Evolutionary conservation across 1,139 yeast genomes (phyloP).

Genomic region (Pichia kudriavzevii): DNA sequence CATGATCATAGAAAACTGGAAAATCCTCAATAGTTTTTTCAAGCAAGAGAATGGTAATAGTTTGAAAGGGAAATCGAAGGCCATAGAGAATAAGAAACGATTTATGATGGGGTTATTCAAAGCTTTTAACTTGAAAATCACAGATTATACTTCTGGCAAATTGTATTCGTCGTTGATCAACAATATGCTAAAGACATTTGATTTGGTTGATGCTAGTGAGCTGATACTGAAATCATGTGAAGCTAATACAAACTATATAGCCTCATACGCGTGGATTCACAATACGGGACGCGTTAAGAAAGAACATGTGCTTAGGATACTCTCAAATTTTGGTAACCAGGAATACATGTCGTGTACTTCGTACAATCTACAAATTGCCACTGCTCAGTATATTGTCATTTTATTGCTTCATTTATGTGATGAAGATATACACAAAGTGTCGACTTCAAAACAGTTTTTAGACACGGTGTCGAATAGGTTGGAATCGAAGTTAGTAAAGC

Average conservation of each 20-base stretch:
- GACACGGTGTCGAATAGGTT: slow-evolving; percentile 24
- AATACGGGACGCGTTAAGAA: background rate
- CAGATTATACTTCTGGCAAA: background rate
- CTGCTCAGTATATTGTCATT: slow-evolving; percentile 18
- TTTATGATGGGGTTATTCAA: slow-evolving; percentile 1
- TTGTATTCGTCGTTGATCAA: slow-evolving; percentile 2
- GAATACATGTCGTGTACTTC: slow-evolving; percentile 10
- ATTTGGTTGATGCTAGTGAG: background rate
- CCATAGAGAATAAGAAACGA: slow-evolving; percentile 3
- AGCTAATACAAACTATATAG: slow-evolving; percentile 2
- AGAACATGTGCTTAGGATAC: slow-evolving; percentile 1
- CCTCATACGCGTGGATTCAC: slow-evolving; percentile 9
- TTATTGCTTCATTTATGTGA: slow-evolving; percentile 8
- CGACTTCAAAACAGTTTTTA: slow-evolving; percentile 20
- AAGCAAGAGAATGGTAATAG: background rate
- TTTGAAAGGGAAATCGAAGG: slow-evolving; percentile 3
- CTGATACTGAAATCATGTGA: slow-evolving; percentile 4
- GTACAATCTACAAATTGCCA: slow-evolving; percentile 3
- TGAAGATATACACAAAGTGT: slow-evolving; percentile 12
- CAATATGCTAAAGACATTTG: background rate
- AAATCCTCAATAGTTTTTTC: background rate
- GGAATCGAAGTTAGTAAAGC: slow-evolving; percentile 20
- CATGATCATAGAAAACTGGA: slow-evolving; percentile 7
- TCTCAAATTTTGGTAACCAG: slow-evolving; percentile 12
- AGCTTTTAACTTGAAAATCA: slow-evolving; percentile 4